Base-by-base conservation (phyloP, 257 asterid genomes). In the Haberlea rhodopensis region DNA sequence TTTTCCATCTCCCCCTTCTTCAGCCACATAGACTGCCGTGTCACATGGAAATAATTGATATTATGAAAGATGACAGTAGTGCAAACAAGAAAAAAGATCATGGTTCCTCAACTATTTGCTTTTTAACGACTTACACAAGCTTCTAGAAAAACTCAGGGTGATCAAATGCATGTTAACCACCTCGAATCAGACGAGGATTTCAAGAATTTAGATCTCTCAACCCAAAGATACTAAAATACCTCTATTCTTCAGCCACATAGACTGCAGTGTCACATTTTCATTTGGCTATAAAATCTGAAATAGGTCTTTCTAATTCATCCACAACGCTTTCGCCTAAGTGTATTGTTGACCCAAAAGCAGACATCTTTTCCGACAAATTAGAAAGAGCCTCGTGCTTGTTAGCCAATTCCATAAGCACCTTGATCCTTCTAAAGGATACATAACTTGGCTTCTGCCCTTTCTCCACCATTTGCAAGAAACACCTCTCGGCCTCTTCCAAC, bases 391-490 rank as follows among this genome's bases (percentile, higher is more conserved):
- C 90, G 1, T 80, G 78, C 74, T 46, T 86, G 55, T 73, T 80
- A 21, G 96, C 86, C 79, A 89, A 78, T 57, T 89, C 91, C 99
- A 92, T 87, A 63, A 92, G 94, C 67, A 89, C 96, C 66, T 81
- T 92, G 63, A 92, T 85, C 84, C 97, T 87, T 72, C 86, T 85
- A 70, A 89, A 87, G 0, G 96, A 75, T 6, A 84, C 84, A 56
- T 80, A 69, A 66, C 97, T 92, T 13, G 97, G 97, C 68, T 75
- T 89, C 80, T 89, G 96, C 53, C 94, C 86, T 60, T 85, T 87
- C 75, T 82, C 89, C 76, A 84, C 78, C 99, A 89, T 87, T 69
- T 89, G 91, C 94, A 89, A 73, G 86, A 92, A 89, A 70, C 95
- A 91, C 77, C 78, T 78, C 82, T 91, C 96, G 3, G 91, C 96